These are phyloP conservation scores for Paracamarosporium sp. DNA, from an alignment of 2,329 filamentous ascomycete genomes.

Conservation along the genomic window DNA sequence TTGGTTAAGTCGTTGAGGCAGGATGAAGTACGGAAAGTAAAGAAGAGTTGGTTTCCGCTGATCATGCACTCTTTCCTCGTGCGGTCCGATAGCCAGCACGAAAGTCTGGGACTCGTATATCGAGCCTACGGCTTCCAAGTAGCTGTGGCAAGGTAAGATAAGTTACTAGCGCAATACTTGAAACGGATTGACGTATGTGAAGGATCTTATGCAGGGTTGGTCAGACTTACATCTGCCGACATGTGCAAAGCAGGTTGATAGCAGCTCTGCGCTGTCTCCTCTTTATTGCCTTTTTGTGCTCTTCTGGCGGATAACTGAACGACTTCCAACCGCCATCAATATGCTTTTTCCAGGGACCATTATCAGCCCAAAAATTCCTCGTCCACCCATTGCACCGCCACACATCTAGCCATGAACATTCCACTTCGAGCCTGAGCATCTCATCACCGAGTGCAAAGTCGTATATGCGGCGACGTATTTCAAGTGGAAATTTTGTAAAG, in stretches of 20 bases:
- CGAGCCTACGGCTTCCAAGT: neutral
- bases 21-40: neutral
- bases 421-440: neutral
- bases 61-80: neutral
- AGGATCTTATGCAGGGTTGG: neutral
- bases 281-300: neutral
- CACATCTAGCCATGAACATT: neutral
- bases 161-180: neutral
- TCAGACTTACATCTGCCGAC: neutral
- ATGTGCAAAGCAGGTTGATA: conserved; percentile 1
- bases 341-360: neutral
- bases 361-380: neutral
- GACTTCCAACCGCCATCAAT: neutral
- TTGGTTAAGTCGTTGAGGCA: neutral
- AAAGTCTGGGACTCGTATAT: neutral
- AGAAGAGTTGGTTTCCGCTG: neutral
- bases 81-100: neutral
- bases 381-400: neutral
- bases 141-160: neutral
- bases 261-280: neutral
- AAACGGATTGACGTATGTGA: too few relatives aligned
- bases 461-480: neutral
- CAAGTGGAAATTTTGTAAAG: neutral
- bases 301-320: neutral
- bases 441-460: conserved; percentile 3